Evolutionary conservation across 1,139 yeast species (phyloP).

Genomic region (Hyphopichia burtonii): DNA sequence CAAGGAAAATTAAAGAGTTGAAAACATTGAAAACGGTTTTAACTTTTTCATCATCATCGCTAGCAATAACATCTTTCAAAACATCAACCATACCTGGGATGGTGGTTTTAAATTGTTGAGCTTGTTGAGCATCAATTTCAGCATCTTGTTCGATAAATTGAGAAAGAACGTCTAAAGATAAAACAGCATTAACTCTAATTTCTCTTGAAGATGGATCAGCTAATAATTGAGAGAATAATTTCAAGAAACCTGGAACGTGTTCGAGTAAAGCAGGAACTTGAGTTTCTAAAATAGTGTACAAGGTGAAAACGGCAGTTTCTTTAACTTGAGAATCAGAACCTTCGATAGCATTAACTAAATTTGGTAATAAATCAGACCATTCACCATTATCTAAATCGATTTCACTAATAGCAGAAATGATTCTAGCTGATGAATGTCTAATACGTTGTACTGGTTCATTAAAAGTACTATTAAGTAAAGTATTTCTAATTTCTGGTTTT

Average conservation of each 20-base stretch:
- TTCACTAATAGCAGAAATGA: slow-evolving; percentile 82
- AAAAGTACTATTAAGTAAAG: slow-evolving; percentile 71
- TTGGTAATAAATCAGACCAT: slow-evolving; percentile 81
- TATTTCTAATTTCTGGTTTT: slow-evolving; percentile 61
- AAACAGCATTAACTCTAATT: slow-evolving; percentile 79
- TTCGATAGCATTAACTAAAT: slow-evolving; percentile 69
- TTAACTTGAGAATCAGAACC: slow-evolving; percentile 57
- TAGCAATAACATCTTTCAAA: slow-evolving; percentile 68
- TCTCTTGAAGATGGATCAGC: slow-evolving; percentile 66
- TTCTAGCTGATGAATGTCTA: slow-evolving; percentile 88
- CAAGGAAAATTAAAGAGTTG: slow-evolving; percentile 74
- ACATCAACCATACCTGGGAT: slow-evolving; percentile 84
- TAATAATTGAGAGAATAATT: slow-evolving; percentile 66
- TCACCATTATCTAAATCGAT: slow-evolving; percentile 61
- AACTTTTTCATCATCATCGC: slow-evolving; percentile 71
- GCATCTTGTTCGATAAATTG: slow-evolving; percentile 60
- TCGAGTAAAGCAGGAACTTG: slow-evolving; percentile 62
- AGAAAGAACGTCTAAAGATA: slow-evolving; percentile 78
- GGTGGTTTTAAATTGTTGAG: slow-evolving; percentile 60
- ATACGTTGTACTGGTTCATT: slow-evolving; percentile 56
- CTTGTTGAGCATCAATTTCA: slow-evolving; percentile 45
- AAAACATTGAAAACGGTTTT: slow-evolving; percentile 82
- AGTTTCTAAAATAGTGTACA: slow-evolving; percentile 76
- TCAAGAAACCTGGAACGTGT: slow-evolving; percentile 65
- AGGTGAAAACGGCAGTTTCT: slow-evolving; percentile 81